Base-by-base conservation (phyloP, 1,139 yeast species). In the Meyerozyma smithsonii region DNA sequence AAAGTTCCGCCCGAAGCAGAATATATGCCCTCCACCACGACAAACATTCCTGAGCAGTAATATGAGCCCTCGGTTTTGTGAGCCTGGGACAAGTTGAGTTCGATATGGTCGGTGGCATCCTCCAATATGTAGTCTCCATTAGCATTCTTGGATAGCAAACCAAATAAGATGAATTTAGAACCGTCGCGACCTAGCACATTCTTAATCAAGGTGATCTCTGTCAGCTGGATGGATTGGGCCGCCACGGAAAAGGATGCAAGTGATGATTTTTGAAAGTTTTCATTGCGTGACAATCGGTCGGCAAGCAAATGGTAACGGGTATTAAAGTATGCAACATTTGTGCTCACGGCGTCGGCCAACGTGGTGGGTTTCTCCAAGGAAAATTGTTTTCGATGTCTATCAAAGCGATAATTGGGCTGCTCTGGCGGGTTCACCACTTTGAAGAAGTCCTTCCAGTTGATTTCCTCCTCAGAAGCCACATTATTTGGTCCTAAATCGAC, bases 111-210 rank as follows among this genome's bases (percentile, higher is more conserved):
- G 1, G 90, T 77, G 3, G 82, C 74, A 58, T 94, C 99, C 56
- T 89, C 96, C 23, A 94, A 59, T 39, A 79, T 77, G 74, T 78
- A 84, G 16, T 76, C 70, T 0, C 95, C 97, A 43, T 74, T 77
- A 5, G 77, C 64, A 41, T 82, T 81, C 43, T 72, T 70, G 3
- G 82, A 69, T 11, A 92, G 61, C 44, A 89, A 66, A 0, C 98
- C 99, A 54, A 90, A 79, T 2, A 94, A 57, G 21, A 86, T 66
- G 54, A 92, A 94, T 43, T 79, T 74, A 40, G 77, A 70, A 4
- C 92, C 92, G 50, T 84, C 86, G 42, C 96, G 68, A 19, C 98
- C 99, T 24, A 90, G 62, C 46, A 92, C 67, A 55, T 89, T 90
- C 52, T 89, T 89, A 42, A 92, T 80, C 32, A 79, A 70, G 0